These are phyloP conservation scores for Mrakia gelida DNA, from an alignment of 768 basidiomycete species.

Conservation along the genomic window DNA sequence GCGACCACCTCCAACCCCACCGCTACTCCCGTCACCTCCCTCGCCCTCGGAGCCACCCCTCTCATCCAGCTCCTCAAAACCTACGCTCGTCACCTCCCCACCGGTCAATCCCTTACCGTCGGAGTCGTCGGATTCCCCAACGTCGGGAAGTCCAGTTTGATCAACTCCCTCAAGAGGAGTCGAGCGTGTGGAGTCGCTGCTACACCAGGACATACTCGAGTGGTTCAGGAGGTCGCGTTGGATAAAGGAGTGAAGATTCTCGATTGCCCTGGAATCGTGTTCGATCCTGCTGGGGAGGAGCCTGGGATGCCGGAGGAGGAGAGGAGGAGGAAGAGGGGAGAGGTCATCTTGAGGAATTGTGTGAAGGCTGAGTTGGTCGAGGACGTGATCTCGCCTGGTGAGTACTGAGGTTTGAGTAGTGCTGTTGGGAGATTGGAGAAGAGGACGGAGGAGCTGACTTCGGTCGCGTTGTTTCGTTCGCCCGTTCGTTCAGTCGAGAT, in stretches of 20 bases:
- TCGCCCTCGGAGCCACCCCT: slow-evolving; percentile 47
- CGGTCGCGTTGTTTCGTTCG: background rate
- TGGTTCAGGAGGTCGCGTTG: slow-evolving; percentile 82
- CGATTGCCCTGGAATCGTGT: slow-evolving; percentile 96
- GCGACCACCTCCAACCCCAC: slow-evolving; percentile 33
- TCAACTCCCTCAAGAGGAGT: slow-evolving; percentile 79
- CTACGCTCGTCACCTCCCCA: slow-evolving; percentile 43
- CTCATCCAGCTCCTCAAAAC: slow-evolving; percentile 73
- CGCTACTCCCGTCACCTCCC: slow-evolving; percentile 38
- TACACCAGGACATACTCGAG: slow-evolving; percentile 88
- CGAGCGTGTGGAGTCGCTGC: slow-evolving; percentile 78
- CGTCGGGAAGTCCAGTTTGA: slow-evolving; percentile 90
- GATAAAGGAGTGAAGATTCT: slow-evolving; percentile 88
- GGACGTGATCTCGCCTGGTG: slow-evolving; percentile 84
- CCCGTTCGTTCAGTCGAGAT: slow-evolving; percentile 68
- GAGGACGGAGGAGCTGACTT: background rate
- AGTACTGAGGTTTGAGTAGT: slow-evolving; percentile 39
- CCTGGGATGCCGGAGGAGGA: slow-evolving; percentile 44
- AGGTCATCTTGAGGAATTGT: slow-evolving; percentile 77
- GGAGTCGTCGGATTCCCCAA: slow-evolving; percentile 96
- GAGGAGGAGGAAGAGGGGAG: slow-evolving; percentile 41
- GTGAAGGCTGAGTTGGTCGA: slow-evolving; percentile 84
- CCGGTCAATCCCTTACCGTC: slow-evolving; percentile 54
- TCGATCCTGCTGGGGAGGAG: slow-evolving; percentile 63
- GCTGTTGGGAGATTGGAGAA: background rate